A percentile compares a stretch with the other conserved stretches of the same genome.
Evolutionary conservation across 805 yeast genomes (phyloP).

Genomic region (Yueomyces sp.): DNA sequence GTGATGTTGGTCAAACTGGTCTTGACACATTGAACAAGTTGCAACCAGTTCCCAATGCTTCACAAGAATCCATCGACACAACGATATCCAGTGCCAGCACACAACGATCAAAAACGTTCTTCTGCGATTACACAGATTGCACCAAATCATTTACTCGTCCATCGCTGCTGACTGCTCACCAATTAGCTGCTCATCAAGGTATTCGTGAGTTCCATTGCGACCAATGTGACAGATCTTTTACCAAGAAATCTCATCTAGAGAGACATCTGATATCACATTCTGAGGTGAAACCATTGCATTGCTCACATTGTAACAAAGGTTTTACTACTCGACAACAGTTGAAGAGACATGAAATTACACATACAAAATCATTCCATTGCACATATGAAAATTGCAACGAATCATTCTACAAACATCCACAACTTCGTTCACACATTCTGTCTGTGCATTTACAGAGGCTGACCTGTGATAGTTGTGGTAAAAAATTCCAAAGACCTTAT

Average conservation of each 20-base stretch:
- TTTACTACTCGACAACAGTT: conserved; percentile 71
- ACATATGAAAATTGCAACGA: conserved; percentile 47
- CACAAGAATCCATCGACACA: no score
- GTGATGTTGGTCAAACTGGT: no score
- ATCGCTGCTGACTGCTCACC: conserved; percentile 70
- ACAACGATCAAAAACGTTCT: conserved; percentile 44
- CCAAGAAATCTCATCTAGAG: conserved; percentile 66
- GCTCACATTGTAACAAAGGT: conserved; percentile 71
- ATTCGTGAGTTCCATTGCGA: conserved; percentile 64
- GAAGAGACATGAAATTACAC: conserved; percentile 72
- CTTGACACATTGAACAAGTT: no score
- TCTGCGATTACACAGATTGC: conserved; percentile 56
- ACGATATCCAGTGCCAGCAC: conserved; percentile 10
- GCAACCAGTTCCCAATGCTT: no score
- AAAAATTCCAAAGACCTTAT: conserved; percentile 48
- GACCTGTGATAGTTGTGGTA: conserved; percentile 50
- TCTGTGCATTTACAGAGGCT: conserved; percentile 45
- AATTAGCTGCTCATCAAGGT: conserved; percentile 55
- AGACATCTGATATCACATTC: conserved; percentile 61
- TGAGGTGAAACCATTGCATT: conserved; percentile 54
- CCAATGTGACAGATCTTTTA: conserved; percentile 51
- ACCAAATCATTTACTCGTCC: conserved; percentile 71
- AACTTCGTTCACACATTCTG: conserved; percentile 57
- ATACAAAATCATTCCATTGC: conserved; percentile 54
- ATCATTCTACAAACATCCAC: conserved; percentile 61